Evolutionary conservation across 495 filamentous ascomycete species (phyloP), one percentile per base, ranked within the genome.

Genomic region (Hyphodiscus hymeniophilus): DNA sequence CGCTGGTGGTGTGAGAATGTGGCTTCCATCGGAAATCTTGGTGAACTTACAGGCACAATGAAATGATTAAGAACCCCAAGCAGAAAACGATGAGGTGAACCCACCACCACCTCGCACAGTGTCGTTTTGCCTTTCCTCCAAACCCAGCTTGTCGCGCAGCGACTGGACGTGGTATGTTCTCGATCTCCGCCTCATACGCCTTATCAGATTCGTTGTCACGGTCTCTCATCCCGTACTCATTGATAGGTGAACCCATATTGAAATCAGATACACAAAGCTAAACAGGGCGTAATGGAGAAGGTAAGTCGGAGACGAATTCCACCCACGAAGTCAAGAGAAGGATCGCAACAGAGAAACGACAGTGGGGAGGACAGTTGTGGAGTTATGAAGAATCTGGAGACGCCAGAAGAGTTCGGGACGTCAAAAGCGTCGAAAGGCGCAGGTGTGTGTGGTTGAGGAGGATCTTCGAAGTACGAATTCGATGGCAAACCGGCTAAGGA

Each of bases 51-150:
- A 89, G 60, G 38, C 75, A 73, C 21, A 83, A 66, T 1, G 80
- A 67, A 17, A 87, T 67, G 13, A 89, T 60, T 46, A 87, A 66
- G 21, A 82, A 62, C 18, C 76, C 58, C 24, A 72, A 57, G 46
- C 81, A 60, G 55, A 87, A 64, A 22, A 71, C 57, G 49, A 85
- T 71, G 49, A 86, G 56, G 59, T 86, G 75, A 54, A 70, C 63
- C 86, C 84, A 90, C 85, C 85, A 90, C 55, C 77, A 87, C 54
- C 68, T 62, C 42, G 44, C 55, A 49, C 66, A 69, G 54, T 75
- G 71, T n/a, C 65, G 62, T 38, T 60, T 50, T 11, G 31, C 22
- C 45, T 52, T 54, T 15, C 44, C 36, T 7, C 58, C 48, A 20
- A 45, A 51, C 1, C 38, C 33, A 28, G 20, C 22, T 21, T 21